Percentiles rank a stretch among this genome's conserved stretches.
phyloP scores from a whole-genome alignment of 1,284 basidiomycete species.

The Papiliotrema flavescens region DNA sequence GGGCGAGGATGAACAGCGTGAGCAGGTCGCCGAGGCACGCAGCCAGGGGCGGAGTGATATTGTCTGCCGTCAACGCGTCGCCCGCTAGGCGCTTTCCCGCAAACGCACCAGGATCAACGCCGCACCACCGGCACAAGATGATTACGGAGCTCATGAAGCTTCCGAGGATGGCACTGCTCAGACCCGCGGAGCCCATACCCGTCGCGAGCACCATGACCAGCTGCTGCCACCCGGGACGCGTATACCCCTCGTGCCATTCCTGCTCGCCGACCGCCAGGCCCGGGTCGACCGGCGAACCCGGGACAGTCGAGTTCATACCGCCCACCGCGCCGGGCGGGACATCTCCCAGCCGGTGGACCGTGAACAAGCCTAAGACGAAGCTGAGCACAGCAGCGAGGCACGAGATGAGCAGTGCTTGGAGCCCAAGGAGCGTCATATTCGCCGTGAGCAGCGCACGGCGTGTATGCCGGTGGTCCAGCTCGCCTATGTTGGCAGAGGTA shows the following conservation, averaged over 20 bases:
- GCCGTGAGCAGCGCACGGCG: constrained; percentile 71
- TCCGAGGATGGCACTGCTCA: constrained; percentile 76
- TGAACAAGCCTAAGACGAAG: constrained; percentile 66
- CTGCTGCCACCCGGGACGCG: constrained; percentile 49
- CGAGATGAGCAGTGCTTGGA: constrained; percentile 88
- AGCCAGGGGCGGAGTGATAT: constrained; percentile 90
- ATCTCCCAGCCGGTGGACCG: constrained; percentile 53
- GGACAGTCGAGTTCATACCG: constrained; percentile 7
- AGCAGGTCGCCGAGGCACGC: constrained; percentile 89
- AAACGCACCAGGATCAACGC: constrained; percentile 74
- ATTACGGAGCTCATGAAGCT: constrained; percentile 89
- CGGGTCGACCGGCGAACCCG: constrained; percentile 13
- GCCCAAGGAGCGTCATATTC: constrained; percentile 82
- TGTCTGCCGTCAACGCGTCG: constrained; percentile 57
- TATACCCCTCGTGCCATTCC: constrained; percentile 48
- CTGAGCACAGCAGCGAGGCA: constrained; percentile 78
- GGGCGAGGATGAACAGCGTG: constrained; percentile 73
- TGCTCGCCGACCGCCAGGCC: constrained; percentile 27
- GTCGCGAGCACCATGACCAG: constrained; percentile 82
- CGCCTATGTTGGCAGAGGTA: constrained; percentile 66
- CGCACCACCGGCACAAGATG: constrained; percentile 68
- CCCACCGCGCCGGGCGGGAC: constrained; percentile 14
- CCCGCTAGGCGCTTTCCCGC: background rate
- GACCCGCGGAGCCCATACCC: constrained; percentile 79
- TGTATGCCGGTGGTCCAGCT: constrained; percentile 69